These are phyloP conservation scores for Entoloma clypeatum DNA, from an alignment of 1,284 basidiomycete genomes.

Conservation along the genomic window DNA sequence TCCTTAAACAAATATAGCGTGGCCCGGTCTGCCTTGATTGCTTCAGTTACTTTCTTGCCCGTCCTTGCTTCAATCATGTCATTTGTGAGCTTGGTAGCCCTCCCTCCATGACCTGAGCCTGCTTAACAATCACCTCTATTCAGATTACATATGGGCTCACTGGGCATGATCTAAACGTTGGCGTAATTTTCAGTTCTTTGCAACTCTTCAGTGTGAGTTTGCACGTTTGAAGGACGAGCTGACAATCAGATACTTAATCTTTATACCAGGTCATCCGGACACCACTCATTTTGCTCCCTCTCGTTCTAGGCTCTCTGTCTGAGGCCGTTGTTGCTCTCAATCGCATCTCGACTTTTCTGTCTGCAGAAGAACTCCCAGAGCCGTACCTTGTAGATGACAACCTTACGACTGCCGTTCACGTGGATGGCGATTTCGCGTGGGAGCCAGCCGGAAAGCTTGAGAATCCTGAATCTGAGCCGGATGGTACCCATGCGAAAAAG, in stretches of 20 bases:
- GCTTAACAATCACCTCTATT: background rate
- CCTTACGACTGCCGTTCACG: conserved; percentile 46
- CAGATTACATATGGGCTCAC: conserved; percentile 69
- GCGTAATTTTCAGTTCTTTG: conserved; percentile 70
- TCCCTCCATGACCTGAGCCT: background rate
- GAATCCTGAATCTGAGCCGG: conserved; percentile 21
- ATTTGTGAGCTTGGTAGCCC: conserved; percentile 45
- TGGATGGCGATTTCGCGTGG: conserved; percentile 70
- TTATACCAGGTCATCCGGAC: conserved; percentile 47
- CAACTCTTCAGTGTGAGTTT: conserved; percentile 68
- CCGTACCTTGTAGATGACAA: conserved; percentile 46
- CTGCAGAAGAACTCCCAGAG: conserved; percentile 60
- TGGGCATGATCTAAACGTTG: conserved; percentile 63
- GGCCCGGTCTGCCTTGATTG: conserved; percentile 53
- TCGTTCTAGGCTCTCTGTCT: conserved; percentile 46
- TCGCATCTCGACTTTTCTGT: conserved; percentile 57
- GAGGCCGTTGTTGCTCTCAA: conserved; percentile 62
- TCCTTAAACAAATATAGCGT: conserved; percentile 29
- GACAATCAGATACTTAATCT: background rate
- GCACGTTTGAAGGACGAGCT: background rate
- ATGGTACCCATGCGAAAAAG: conserved; percentile 29
- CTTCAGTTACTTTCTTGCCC: conserved; percentile 59
- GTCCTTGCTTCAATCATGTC: conserved; percentile 68
- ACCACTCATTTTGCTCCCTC: conserved; percentile 50
- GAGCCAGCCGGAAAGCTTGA: conserved; percentile 44